These are phyloP conservation scores for Backusella tarrabulga DNA, from an alignment of 192 early-diverging fungal species.

Conservation along the genomic window DNA sequence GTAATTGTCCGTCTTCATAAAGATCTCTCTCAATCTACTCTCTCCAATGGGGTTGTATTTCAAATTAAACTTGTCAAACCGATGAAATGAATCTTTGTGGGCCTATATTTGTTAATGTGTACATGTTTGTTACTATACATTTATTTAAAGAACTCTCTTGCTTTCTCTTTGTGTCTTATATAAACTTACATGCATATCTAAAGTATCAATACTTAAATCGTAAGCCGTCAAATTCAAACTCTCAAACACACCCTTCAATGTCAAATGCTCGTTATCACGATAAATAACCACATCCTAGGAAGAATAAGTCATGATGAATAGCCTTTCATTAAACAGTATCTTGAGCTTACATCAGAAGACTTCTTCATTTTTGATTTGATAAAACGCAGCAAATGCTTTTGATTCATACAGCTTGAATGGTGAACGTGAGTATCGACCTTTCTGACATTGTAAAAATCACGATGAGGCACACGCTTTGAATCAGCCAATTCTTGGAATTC, in stretches of 20 bases:
- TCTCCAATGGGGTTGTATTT: conserved; percentile 97
- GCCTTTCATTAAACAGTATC: not conserved
- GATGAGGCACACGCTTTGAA: conserved; percentile 86
- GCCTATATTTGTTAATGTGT: conserved; percentile 28
- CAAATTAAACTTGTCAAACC: conserved; percentile 96
- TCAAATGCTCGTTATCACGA: conserved; percentile 82
- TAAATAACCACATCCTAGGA: conserved; percentile 73
- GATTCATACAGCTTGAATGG: conserved; percentile 92
- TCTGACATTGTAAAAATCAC: conserved; percentile 97
- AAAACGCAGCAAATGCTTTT: conserved; percentile 92
- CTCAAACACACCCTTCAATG: conserved; percentile 82
- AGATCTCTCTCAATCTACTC: conserved; percentile 91
- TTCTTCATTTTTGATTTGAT: conserved; percentile 91
- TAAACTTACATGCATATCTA: conserved; percentile 84
- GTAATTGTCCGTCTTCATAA: conserved; percentile 94
- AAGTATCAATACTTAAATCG: conserved; percentile 90
- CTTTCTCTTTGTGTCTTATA: not conserved
- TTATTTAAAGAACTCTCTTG: not conserved
- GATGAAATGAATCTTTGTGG: conserved; percentile 94
- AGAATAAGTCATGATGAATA: not conserved
- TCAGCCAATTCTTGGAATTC: conserved; percentile 95
- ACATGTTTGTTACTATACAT: not conserved
- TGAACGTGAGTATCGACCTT: conserved; percentile 98
- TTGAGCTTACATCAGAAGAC: conserved; percentile 56
- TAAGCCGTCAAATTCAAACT: conserved; percentile 90